Base-by-base conservation (phyloP, 768 basidiomycete species). In the Rhizopogon vulgaris region DNA sequence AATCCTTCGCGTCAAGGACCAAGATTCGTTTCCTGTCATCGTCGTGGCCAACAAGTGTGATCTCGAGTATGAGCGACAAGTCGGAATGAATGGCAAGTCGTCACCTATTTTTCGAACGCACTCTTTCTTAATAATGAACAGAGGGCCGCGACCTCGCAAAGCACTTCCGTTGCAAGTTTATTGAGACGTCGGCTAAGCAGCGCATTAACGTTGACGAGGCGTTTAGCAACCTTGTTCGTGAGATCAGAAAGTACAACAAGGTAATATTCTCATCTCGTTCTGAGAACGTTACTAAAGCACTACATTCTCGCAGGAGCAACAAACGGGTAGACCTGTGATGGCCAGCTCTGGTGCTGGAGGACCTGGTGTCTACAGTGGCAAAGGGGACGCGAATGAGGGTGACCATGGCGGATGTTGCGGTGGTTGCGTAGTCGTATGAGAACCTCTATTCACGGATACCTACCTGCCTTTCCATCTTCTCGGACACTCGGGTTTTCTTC, bases 11-110 rank as follows among this genome's bases (percentile, higher is more conserved):
- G 95, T 97, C 53, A 98, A 98, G 71, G 95, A 97, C 69, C 89
- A 90, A 66, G 94, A 96, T 64, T 80, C 83, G 6, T 93, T 97
- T 78, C 95, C 95, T 15, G 88, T 95, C 61, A 89, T 98, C 53
- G 84, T 97, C 50, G 92, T 96, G 8, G 95, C 93, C n/a, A 98
- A 98, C 77, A 97, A 98, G 72, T 89, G 88, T 62, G 95, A 98
- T 69, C 74, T 95, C 60, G 94, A 94, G 65, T 94, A 87, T 64
- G 95, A 98, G 69, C 81, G 95, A 51, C 94, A 97, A 69, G 95
- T 98, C 25, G 91, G 91, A 66, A 87, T 87, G 79, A 90, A 93
- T 60, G 94, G 94, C 91, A 55, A 49, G 75, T 68, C 30, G n/a
- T 6, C 11, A 40, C 17, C 1, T 8, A 12, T 47, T 48, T 38